These are phyloP conservation scores for Irpex sp. DNA, from an alignment of 1,284 basidiomycete species.

Conservation along the genomic window DNA sequence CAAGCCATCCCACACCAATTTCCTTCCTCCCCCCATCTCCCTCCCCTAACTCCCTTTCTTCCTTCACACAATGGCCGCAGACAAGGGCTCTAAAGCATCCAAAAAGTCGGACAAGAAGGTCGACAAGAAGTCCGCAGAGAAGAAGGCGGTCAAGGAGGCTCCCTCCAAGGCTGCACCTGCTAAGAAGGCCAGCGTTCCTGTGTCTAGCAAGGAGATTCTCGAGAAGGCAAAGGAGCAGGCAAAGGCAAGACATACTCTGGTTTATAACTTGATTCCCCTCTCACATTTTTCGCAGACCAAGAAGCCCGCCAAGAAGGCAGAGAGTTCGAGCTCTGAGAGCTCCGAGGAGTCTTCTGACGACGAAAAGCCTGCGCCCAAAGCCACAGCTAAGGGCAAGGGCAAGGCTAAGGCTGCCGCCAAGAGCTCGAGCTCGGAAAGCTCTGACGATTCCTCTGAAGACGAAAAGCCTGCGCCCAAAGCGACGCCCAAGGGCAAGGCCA, in stretches of 20 bases:
- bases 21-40: conserved; percentile 16
- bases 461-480: conserved; percentile 19
- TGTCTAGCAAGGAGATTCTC: conserved; percentile 14
- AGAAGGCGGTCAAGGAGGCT: conserved; percentile 29
- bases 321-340: conserved; percentile 25
- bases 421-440: too few species aligned
- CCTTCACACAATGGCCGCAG: conserved; percentile 22
- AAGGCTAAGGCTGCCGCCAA: conserved; percentile 15
- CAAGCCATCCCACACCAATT: conserved; percentile 10
- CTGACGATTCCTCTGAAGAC: conserved; percentile 17
- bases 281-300: conserved; percentile 7
- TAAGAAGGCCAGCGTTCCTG: conserved; percentile 6
- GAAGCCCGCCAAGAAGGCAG: conserved; percentile 13
- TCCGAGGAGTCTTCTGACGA: conserved; percentile 17
- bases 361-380: conserved; percentile 19
- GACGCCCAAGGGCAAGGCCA: conserved; percentile 15
- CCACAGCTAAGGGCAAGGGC: conserved; percentile 15
- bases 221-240: conserved; percentile 3
- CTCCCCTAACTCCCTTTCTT: conserved; percentile 13
- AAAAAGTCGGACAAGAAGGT: conserved; percentile 36
- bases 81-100: conserved; percentile 31
- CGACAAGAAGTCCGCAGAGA: conserved; percentile 29
- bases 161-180: conserved; percentile 16
- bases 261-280: background rate
- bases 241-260: background rate